Evolutionary conservation across 129 eudicot genomes (phyloP), one percentile per base, ranked within the genome.

Genomic region (Escallonia herrerae): DNA sequence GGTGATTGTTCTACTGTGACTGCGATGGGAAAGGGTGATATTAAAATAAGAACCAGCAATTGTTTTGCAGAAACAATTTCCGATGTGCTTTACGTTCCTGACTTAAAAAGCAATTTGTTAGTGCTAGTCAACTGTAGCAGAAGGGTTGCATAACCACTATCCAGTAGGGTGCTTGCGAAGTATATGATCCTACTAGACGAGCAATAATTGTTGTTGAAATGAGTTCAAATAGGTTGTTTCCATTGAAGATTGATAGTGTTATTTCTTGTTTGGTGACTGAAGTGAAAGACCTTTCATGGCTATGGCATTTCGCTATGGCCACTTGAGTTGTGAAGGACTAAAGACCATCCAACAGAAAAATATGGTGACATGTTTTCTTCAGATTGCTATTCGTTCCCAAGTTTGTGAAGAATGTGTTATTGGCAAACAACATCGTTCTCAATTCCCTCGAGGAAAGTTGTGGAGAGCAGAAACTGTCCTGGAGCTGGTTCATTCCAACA

Each of bases 361-460:
- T 9, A 52, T 52, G 56, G 15, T 52, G 56, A 52, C 22, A 0
- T 13, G 6, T 4, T 15, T 52, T 14, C 56, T 14, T 2, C 2
- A 9, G 5, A 52, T 10, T n/a, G 3, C 13, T n/a, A 10, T n/a
- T n/a, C 56, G 3, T 9, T 52, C 40, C 7, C 7, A 43, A 63
- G 39, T 43, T 11, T 63, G 53, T 63, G 67, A 15, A 45, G 54
- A 45, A 63, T 63, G 3, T 45, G 67, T 63, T 63, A 40, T 63
- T 63, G 12, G 42, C 40, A 63, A 43, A 63, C 67, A 63, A 63
- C 55, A 14, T 45, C 54, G 1, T 15, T 14, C n/a, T n/a, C 47
- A 39, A 8, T 60, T 60, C 6, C 65, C 40, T 1, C 39, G 2
- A 45, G 49, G 49, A 45, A 45, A 52, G 56, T 10, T 5, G 6